phyloP scores from a whole-genome alignment of 176 grass and related monocot genomes.

The Phoenix roebelenii region DNA sequence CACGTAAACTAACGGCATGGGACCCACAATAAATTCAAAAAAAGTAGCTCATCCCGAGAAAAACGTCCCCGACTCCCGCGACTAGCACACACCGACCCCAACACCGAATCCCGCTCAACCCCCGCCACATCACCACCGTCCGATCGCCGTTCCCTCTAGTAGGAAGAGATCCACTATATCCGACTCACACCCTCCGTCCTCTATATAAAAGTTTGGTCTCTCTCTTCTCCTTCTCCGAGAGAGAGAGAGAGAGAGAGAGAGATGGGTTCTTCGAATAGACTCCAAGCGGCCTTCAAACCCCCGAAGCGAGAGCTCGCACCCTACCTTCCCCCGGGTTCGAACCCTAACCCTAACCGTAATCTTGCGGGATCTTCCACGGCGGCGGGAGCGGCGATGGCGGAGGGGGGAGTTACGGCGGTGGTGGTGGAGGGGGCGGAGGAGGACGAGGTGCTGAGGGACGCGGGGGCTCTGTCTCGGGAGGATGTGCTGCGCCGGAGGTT shows the following conservation, averaged over 20 bases:
- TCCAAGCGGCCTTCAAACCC: not conserved
- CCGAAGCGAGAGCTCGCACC: not conserved
- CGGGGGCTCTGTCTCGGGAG: conserved; percentile 16
- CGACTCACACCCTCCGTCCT: no score
- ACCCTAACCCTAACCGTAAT: not conserved
- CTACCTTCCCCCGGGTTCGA: conserved; percentile 1
- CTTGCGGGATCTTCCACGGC: not conserved
- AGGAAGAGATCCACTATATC: no score
- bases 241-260: not conserved
- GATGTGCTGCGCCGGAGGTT: conserved; percentile 32
- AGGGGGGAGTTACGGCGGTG: conserved; percentile 10
- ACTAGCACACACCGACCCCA: no score
- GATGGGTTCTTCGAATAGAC: no score
- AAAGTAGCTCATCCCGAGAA: no score
- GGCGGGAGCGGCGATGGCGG: conserved; percentile 2
- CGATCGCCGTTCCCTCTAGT: no score
- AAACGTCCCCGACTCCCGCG: no score
- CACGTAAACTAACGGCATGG: no score
- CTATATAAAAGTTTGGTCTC: not conserved
- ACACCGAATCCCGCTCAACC: no score
- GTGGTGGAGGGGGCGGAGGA: conserved; percentile 16
- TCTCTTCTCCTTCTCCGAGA: not conserved
- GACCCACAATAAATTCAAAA: no score
- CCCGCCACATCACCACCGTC: no score
- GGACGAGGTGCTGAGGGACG: conserved; percentile 14